Evolutionary conservation across 2,329 filamentous ascomycete species (phyloP).

Genomic region (Aspergillus piperis): DNA sequence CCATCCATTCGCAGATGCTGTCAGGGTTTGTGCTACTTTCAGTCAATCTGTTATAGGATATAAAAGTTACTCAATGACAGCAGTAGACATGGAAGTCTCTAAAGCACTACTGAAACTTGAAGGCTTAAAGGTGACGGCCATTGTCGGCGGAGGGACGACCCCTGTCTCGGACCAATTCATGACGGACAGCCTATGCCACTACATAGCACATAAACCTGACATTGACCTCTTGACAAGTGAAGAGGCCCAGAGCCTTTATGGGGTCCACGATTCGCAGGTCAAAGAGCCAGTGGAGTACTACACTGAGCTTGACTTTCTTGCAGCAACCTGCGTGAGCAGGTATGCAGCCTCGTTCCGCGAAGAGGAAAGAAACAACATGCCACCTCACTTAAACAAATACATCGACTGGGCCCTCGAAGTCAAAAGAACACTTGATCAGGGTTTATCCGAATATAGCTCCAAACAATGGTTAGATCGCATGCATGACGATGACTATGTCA

Average conservation of each 20-base stretch:
- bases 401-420: not conserved
- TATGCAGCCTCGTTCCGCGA: not conserved
- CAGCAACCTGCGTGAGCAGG: not conserved
- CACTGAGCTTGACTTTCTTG: conserved; percentile 9
- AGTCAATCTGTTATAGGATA: not conserved
- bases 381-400: not conserved
- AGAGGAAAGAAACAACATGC: not conserved
- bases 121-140: not conserved
- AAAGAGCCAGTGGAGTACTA: not conserved
- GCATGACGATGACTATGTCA: not conserved
- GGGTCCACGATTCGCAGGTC: not conserved
- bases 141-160: not conserved
- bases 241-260: not conserved
- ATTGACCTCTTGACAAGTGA: not conserved
- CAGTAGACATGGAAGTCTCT: not conserved
- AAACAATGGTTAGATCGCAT: not conserved
- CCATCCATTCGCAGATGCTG: not conserved
- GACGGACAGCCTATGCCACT: not conserved
- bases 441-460: not conserved
- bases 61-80: not conserved
- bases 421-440: not conserved
- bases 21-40: not conserved
- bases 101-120: not conserved
- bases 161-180: not conserved
- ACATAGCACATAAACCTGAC: not conserved